These are phyloP conservation scores for Medicago lupulina DNA, from an alignment of 306 rosid genomes.

Conservation along the genomic window DNA sequence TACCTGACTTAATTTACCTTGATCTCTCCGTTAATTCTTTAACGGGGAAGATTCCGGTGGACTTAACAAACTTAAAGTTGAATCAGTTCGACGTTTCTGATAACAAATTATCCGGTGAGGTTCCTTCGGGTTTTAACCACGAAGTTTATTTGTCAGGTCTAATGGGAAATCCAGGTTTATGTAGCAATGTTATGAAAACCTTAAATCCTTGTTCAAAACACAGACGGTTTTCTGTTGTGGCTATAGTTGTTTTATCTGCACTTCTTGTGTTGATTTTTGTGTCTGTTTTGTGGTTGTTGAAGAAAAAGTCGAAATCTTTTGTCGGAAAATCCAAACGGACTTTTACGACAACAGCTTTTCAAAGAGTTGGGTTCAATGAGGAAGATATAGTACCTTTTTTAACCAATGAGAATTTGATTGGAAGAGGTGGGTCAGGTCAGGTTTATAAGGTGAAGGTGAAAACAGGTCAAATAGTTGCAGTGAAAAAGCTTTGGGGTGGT, in stretches of 20 bases:
- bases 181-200: constrained; percentile 57
- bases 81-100: constrained; percentile 65
- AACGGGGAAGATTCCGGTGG: constrained; percentile 69
- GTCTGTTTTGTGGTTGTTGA: constrained; percentile 53
- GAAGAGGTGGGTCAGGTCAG: constrained; percentile 73
- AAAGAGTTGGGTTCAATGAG: constrained; percentile 61
- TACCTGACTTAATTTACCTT: constrained; percentile 63
- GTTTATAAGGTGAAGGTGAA: constrained; percentile 67
- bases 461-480: constrained; percentile 70
- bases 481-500: constrained; percentile 68
- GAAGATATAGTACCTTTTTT: constrained; percentile 62
- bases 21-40: constrained; percentile 70
- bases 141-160: constrained; percentile 50
- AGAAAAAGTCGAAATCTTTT: constrained; percentile 37
- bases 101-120: constrained; percentile 63
- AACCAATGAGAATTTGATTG: constrained; percentile 60
- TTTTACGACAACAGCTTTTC: constrained; percentile 58
- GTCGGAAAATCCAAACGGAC: constrained; percentile 48
- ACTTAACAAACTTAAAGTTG: constrained; percentile 63
- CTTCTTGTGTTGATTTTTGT: constrained; percentile 49
- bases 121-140: constrained; percentile 64
- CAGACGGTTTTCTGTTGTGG: constrained; percentile 44
- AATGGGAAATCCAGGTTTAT: constrained; percentile 66
- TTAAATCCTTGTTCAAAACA: constrained; percentile 56
- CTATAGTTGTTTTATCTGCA: constrained; percentile 43